These are phyloP conservation scores for Cephaloascus fragrans DNA, from an alignment of 805 yeast species.

Conservation along the genomic window DNA sequence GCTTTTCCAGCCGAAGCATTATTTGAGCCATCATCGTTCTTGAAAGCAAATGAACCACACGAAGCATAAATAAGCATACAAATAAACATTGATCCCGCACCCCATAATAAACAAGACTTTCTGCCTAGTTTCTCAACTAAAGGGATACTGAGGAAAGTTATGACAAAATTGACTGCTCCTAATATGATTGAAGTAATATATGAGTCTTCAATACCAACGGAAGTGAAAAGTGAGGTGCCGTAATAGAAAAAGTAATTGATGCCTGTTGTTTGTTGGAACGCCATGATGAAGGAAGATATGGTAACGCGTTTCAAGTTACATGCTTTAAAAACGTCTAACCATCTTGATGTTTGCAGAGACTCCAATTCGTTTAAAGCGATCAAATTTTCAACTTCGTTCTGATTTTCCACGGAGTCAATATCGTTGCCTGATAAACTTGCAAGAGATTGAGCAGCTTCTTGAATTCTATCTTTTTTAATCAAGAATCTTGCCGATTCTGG, in stretches of 20 bases:
- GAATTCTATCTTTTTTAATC: conserved; percentile 23
- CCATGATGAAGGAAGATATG: conserved; percentile 13
- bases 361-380: conserved; percentile 13
- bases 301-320: conserved; percentile 12
- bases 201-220: conserved; percentile 40
- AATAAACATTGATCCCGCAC: conserved; percentile 27
- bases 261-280: conserved; percentile 63
- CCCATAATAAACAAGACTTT: conserved; percentile 48
- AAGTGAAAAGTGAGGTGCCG: conserved; percentile 52
- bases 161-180: conserved; percentile 35
- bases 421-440: conserved; percentile 22
- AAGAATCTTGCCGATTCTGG: conserved; percentile 34
- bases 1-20: conserved; percentile 36
- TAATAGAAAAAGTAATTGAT: conserved; percentile 65
- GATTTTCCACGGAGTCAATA: conserved; percentile 1
- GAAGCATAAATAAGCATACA: conserved; percentile 50
- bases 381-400: background rate
- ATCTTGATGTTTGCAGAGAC: conserved; percentile 19
- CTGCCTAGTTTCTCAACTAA: conserved; percentile 57
- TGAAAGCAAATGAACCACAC: conserved; percentile 22
- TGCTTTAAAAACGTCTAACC: conserved; percentile 10
- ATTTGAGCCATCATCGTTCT: conserved; percentile 15
- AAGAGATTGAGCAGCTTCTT: conserved; percentile 27
- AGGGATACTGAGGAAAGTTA: conserved; percentile 46
- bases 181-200: conserved; percentile 31